Evolutionary conservation across 305 asterid species (phyloP).

Genomic region (Fraxinus velutina): DNA sequence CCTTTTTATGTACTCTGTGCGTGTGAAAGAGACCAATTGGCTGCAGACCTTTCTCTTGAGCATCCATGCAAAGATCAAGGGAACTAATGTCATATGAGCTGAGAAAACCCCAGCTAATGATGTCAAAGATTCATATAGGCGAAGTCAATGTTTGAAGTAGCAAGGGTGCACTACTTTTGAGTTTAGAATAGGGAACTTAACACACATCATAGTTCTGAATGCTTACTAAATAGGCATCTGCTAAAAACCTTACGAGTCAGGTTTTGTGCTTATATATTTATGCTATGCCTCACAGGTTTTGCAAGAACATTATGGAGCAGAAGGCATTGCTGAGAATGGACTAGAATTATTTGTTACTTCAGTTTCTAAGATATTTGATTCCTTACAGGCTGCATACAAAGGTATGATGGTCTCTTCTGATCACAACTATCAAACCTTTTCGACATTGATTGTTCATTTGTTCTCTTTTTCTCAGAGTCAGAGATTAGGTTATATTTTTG

Average conservation of each 20-base stretch:
- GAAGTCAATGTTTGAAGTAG: neutral
- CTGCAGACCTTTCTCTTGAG: neutral
- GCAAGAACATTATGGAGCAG: conserved; percentile 61
- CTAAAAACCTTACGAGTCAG: conserved; percentile 10
- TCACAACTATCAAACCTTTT: neutral
- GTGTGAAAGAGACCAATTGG: neutral
- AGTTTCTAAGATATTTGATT: conserved; percentile 61
- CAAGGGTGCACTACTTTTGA: conserved; percentile 6
- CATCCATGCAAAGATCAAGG: neutral
- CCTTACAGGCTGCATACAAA: conserved; percentile 52
- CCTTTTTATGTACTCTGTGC: neutral
- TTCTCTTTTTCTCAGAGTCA: neutral
- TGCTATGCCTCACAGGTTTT: conserved; percentile 49
- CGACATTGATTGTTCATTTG: neutral
- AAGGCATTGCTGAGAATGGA: conserved; percentile 55
- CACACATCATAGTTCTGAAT: neutral
- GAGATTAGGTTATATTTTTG: neutral
- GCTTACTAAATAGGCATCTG: conserved; percentile 3
- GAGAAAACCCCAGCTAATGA: neutral
- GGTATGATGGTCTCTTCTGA: conserved; percentile 41
- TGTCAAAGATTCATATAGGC: neutral
- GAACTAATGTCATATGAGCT: neutral
- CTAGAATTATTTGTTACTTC: conserved; percentile 54
- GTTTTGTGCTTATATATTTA: conserved; percentile 15
- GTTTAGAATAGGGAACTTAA: conserved; percentile 5